Base-by-base conservation (phyloP, 805 yeast genomes). In the Candida ovalis region DNA sequence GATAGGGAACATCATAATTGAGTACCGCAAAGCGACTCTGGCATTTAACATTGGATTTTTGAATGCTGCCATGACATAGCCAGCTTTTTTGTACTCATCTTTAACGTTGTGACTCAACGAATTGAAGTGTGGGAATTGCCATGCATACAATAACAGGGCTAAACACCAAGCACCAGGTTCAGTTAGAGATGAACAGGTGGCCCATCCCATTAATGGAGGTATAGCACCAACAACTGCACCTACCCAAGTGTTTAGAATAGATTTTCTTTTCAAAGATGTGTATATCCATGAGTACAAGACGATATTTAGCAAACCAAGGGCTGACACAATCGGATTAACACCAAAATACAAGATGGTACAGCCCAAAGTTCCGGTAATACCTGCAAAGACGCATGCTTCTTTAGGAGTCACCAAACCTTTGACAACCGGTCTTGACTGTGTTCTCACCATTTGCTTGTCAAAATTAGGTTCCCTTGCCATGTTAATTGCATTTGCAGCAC, bases 191-290 rank as follows among this genome's bases (percentile, higher is more conserved):
- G 88, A 81, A 12, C 96, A 86, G 0, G 92, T 89, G 2, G 96
- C 97, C 99, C 99, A 94, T 2, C 99, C 99, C 99, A 94, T 94
- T 44, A 94, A 75, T 19, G 99, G 99, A 0, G 99, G 99, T 42
- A 94, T 87, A 0, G 97, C 99, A 3, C 99, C 99, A 3, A 94
- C 99, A n/a, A 94, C 65, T 0, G 99, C 99, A 18, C 99, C 99
- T 2, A 94, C 94, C 99, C 99, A 94, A 0, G 99, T 94, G 66
- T 94, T 94, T 37, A 87, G 64, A 44, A 94, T 92, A 22, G 88
- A 83, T 50, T 75, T 80, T 47, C 99, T 77, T 63, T 94, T 94
- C 64, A 94, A 70, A 0, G 97, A 85, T 0, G 99, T 94, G 70
- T 94, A 94, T 0, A 85, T 67, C 86, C 98, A 91, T 0, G 95